These are phyloP conservation scores for Rhazya stricta DNA, from an alignment of 257 asterid genomes.

Conservation along the genomic window DNA sequence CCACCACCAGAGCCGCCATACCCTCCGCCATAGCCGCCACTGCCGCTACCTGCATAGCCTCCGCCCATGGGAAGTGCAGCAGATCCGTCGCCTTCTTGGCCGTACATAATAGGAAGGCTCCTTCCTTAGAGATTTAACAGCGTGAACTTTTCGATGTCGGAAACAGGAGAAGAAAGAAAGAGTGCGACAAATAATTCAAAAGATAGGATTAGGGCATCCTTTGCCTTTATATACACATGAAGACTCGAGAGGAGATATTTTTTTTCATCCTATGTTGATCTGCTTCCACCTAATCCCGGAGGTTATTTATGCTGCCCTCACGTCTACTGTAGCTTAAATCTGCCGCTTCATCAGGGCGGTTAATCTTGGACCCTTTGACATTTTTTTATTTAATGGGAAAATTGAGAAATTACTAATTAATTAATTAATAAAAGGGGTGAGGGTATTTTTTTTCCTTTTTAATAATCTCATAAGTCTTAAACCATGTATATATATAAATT, in stretches of 20 bases:
- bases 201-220: conserved; percentile 10
- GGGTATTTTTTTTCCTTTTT: no score
- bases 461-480: no score
- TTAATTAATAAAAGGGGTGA: no score
- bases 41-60: conserved; percentile 44
- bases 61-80: conserved; percentile 56
- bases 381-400: no score
- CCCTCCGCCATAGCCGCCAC: conserved; percentile 20
- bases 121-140: background rate
- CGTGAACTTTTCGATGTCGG: background rate
- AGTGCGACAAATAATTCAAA: background rate
- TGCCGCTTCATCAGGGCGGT: background rate
- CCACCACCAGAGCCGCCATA: conserved; percentile 6
- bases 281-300: background rate
- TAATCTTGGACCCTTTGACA: background rate
- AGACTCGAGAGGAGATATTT: background rate
- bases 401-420: no score
- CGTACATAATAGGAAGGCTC: conserved; percentile 36
- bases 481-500: no score
- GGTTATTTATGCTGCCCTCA: background rate
- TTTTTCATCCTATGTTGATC: background rate
- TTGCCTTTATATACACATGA: conserved; percentile 3
- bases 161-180: background rate
- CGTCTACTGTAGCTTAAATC: background rate
- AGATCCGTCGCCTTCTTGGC: conserved; percentile 80